A percentile compares a stretch with the other conserved stretches of the same genome.
These are phyloP conservation scores for Eutypa lata DNA, from an alignment of 2,329 filamentous ascomycete genomes.

Conservation along the genomic window DNA sequence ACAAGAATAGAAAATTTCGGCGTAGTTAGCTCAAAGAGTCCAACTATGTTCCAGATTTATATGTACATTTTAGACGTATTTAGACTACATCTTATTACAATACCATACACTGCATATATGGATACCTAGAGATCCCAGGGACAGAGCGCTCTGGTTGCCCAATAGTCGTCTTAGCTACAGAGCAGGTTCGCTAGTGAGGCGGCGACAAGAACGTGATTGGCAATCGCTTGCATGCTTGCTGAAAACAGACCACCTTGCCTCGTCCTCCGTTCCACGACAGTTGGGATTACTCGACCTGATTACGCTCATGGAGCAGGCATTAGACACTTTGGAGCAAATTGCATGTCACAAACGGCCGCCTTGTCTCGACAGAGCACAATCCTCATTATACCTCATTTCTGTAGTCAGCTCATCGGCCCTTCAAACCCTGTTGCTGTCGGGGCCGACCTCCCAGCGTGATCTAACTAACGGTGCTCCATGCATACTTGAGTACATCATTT, in stretches of 20 bases:
- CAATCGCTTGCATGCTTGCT: conserved; percentile 18
- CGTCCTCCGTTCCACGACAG: conserved; percentile 26
- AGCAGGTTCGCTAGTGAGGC: conserved; percentile 13
- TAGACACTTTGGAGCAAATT: conserved; percentile 5
- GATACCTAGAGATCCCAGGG: not conserved
- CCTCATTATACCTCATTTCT: conserved; percentile 5
- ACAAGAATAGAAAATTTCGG: not conserved
- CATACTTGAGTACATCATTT: not conserved
- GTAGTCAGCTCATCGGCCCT: not conserved
- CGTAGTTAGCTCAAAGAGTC: not conserved
- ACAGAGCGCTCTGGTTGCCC: not conserved
- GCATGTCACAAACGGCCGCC: conserved; percentile 8
- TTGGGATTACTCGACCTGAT: conserved; percentile 20
- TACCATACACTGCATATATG: not conserved
- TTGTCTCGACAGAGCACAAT: conserved; percentile 23
- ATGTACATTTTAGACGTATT: not conserved
- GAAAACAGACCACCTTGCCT: conserved; percentile 20
- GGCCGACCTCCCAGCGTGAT: too few species aligned
- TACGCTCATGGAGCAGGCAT: conserved; percentile 8
- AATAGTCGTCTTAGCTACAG: conserved; percentile 9
- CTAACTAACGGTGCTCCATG: too few species aligned
- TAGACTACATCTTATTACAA: not conserved
- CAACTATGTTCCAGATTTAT: not conserved
- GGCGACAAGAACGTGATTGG: conserved; percentile 18
- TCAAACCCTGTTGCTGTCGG: not conserved